Conservation (phyloP, 148 eudicot species). For the Spergularia marina region DNA sequence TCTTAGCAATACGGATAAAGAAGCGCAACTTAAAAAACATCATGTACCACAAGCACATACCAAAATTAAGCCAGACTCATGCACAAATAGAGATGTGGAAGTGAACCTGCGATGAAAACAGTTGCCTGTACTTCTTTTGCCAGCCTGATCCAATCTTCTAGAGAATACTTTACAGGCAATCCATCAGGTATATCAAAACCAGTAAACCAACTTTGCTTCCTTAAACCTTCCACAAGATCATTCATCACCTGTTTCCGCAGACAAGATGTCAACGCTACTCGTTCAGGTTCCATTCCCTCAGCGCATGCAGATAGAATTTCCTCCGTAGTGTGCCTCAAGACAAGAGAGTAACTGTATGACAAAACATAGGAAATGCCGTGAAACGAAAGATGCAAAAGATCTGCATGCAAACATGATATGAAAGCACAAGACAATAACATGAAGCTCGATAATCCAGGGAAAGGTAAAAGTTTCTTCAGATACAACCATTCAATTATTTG, state of each 20-base stretch:
- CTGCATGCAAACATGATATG: neutral
- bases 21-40: neutral
- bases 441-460: neutral
- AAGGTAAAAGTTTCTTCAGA: neutral
- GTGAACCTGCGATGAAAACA: constrained; percentile 83
- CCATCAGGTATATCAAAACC: constrained; percentile 86
- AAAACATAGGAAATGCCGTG: neutral
- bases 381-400: neutral
- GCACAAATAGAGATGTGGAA: constrained; percentile 2
- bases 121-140: constrained; percentile 77
- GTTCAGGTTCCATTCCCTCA: constrained; percentile 67
- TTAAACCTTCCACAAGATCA: constrained; percentile 58
- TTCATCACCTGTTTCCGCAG: constrained; percentile 66
- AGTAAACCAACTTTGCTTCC: constrained; percentile 60
- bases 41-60: neutral
- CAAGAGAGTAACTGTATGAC: constrained; percentile 69
- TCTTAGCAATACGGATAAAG: neutral
- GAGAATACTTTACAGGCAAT: constrained; percentile 50
- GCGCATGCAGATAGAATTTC: constrained; percentile 80
- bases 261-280: constrained; percentile 64
- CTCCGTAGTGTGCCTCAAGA: constrained; percentile 90
- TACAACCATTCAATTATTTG: too few relatives aligned
- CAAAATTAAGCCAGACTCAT: neutral
- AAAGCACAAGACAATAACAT: neutral
- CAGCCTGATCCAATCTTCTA: constrained; percentile 64